A percentile compares a stretch with the other conserved stretches of the same genome.
Conservation (phyloP, 2,329 filamentous ascomycete species). For the Claviceps sp. region DNA sequence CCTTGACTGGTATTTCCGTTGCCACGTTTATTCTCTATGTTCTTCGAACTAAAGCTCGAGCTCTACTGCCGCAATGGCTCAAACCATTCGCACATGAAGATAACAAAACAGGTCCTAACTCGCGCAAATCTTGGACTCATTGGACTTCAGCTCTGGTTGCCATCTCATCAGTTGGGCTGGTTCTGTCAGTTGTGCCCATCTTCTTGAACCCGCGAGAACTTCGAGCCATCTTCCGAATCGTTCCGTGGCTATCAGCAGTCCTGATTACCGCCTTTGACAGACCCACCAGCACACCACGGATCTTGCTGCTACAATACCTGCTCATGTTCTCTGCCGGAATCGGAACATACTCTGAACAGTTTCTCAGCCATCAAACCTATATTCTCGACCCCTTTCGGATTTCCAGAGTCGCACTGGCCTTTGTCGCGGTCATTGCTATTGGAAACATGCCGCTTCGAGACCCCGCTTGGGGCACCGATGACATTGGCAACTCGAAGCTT, state of each 20-base stretch:
- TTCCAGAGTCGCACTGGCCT: constrained; percentile 11
- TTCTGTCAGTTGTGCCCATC: constrained; percentile 18
- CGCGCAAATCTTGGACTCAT: constrained; percentile 22
- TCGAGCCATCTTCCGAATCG: constrained; percentile 19
- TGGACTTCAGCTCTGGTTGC: constrained; percentile 25
- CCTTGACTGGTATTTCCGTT: constrained; percentile 15
- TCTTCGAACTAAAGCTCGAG: constrained; percentile 12
- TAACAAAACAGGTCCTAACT: constrained; percentile 7
- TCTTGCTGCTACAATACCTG: constrained; percentile 26
- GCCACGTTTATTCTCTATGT: constrained; percentile 18
- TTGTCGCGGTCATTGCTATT: constrained; percentile 18
- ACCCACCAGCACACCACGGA: constrained; percentile 28
- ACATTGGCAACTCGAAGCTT: constrained; percentile 17
- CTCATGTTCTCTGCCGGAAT: constrained; percentile 20
- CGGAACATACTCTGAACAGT: constrained; percentile 17
- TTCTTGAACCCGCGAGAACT: constrained; percentile 16
- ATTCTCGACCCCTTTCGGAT: constrained; percentile 13
- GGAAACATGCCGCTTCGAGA: constrained; percentile 24
- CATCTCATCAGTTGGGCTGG: constrained; percentile 21
- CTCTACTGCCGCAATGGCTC: constrained; percentile 25
- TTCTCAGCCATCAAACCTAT: constrained; percentile 13
- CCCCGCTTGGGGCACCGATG: constrained; percentile 18
- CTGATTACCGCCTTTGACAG: constrained; percentile 25
- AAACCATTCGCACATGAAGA: constrained; percentile 30
- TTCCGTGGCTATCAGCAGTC: constrained; percentile 25